A percentile compares a stretch with the other conserved stretches of the same genome.
phyloP scores from a whole-genome alignment of 345 rosid species.

The Salix caprea region DNA sequence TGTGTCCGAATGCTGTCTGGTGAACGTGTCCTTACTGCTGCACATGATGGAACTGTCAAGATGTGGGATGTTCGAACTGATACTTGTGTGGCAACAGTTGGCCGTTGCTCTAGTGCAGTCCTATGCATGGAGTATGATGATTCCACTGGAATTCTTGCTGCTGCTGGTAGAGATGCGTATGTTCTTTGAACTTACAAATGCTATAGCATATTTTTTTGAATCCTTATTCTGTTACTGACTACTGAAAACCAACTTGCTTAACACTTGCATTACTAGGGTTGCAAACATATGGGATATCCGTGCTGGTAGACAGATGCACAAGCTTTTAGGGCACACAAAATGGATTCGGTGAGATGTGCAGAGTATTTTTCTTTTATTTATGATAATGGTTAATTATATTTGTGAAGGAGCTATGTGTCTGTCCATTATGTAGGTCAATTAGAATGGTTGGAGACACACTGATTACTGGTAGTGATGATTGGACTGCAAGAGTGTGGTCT shows the following conservation, averaged over 20 bases:
- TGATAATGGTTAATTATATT: constrained; percentile 5
- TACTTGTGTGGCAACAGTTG: constrained; percentile 96
- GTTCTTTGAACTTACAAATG: constrained; percentile 20
- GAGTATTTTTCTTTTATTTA: constrained; percentile 8
- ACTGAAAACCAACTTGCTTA: constrained; percentile 7
- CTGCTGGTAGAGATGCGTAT: constrained; percentile 98
- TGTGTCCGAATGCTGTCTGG: constrained; percentile 93
- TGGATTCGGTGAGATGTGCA: constrained; percentile 82
- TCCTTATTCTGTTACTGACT: not conserved
- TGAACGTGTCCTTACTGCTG: constrained; percentile 88
- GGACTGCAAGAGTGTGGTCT: constrained; percentile 99
- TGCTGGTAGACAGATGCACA: constrained; percentile 97
- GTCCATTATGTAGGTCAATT: constrained; percentile 61
- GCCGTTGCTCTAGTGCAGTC: constrained; percentile 89
- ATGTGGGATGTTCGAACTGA: constrained; percentile 99
- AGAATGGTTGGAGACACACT: constrained; percentile 95
- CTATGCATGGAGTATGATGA: constrained; percentile 96
- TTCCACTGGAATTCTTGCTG: constrained; percentile 89
- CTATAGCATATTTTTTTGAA: not conserved
- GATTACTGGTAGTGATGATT: constrained; percentile 96
- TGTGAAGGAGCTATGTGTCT: constrained; percentile 8
- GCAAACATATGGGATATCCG: constrained; percentile 98
- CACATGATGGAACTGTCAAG: constrained; percentile 91
- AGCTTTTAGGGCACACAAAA: constrained; percentile 84
- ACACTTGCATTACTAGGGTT: constrained; percentile 49